Evolutionary conservation across 345 rosid genomes (phyloP), one percentile per base, ranked within the genome.

Genomic region (Lenwebbia sp.): DNA sequence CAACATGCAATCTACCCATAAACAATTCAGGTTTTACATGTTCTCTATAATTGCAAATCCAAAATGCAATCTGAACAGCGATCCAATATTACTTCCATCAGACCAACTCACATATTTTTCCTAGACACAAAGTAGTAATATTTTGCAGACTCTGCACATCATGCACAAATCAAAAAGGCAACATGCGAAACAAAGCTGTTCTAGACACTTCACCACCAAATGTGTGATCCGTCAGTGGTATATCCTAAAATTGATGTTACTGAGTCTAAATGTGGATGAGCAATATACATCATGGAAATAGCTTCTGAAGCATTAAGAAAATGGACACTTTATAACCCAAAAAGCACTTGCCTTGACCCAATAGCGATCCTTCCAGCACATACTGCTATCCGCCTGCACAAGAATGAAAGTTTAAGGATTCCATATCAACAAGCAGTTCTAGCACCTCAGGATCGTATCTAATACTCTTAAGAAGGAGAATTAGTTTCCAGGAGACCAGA

Each of bases 291-390:
- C 65, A 10, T 70, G 81, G 54, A 84, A 50, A 54, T 58, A 70
- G 47, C 81, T 37, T 70, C 26, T 21, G 25, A 0, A 37, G 81
- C 81, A 70, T 70, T 70, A 30, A 26, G 75, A n/a, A 87, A 13
- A 55, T 56, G 41, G 30, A 76, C 28, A 41, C 26, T 10, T 10
- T 33, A 14, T 22, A 50, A 21, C 74, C 22, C 30, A 82, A 54
- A 70, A 49, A 86, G 83, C 82, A 94, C 96, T 91, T 95, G 91
- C 99, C 99, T 97, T 97, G 90, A 96, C 94, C 99, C 99, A 97
- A 57, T 95, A 96, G 12, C 98, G 98, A 84, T 95, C 99, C 89
- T 89, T 95, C 94, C 93, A 95, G 85, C 83, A 21, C 90, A 97
- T 85, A 85, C 88, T 91, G 54, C 91, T 83, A 87, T 95, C 99